These are phyloP conservation scores for Pleochaeta shiraiana DNA, from an alignment of 2,329 filamentous ascomycete species.

Conservation along the genomic window DNA sequence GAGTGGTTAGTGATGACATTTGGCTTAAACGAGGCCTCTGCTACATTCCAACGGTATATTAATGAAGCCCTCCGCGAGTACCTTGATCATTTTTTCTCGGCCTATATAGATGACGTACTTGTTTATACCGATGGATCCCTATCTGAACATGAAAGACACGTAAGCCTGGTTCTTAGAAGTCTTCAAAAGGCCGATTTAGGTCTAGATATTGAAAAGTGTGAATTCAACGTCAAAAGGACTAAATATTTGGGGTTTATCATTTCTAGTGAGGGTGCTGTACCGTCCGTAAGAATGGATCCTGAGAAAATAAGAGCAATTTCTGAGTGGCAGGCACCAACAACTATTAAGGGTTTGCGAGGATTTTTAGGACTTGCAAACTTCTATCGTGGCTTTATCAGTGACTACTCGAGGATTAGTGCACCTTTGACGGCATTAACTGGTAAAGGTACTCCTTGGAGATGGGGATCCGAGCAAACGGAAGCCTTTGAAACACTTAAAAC, in stretches of 20 bases:
- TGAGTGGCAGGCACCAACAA: neutral
- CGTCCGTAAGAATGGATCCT: neutral
- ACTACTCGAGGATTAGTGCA: neutral
- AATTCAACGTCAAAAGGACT: neutral
- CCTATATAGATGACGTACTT: neutral
- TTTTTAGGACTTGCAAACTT: conserved; percentile 1
- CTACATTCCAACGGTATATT: conserved; percentile 4
- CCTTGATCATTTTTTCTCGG: neutral
- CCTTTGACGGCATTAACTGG: neutral
- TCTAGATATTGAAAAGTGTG: conserved; percentile 1
- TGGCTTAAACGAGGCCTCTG: neutral
- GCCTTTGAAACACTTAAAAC: neutral
- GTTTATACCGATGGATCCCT: neutral
- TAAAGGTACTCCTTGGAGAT: neutral
- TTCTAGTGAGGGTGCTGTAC: neutral
- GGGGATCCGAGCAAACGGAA: neutral
- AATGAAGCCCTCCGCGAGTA: neutral
- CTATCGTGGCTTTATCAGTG: neutral
- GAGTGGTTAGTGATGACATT: neutral
- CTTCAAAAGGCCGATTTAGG: neutral
- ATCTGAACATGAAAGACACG: neutral
- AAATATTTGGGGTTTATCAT: conserved; percentile 1
- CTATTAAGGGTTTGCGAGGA: neutral
- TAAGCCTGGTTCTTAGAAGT: neutral
- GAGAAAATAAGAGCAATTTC: neutral